Evolutionary conservation across 2,329 filamentous ascomycete species (phyloP), one percentile per base, ranked within the genome.

Genomic region (Pochonia chlamydosporia): DNA sequence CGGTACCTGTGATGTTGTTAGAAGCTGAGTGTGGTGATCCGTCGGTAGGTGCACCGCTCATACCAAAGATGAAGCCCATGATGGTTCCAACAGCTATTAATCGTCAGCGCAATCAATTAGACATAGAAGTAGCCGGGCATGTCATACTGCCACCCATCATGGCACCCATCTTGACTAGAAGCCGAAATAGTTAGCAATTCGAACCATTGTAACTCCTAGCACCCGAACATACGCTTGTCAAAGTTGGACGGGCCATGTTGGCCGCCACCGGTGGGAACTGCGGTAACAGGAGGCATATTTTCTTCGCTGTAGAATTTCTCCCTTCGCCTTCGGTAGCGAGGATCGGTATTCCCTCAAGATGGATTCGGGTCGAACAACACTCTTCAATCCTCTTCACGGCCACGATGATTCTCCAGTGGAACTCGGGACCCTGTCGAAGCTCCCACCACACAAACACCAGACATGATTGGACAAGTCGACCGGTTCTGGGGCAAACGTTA

Each of bases 41-140:
- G 13, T 20, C 49, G 31, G 42, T 47, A n/a, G n/a, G n/a, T n/a
- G n/a, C n/a, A n/a, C n/a, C n/a, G n/a, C n/a, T 59, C 75, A 43
- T 75, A 95, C 92, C 93, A 59, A 93, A 96, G 61, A 99, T 95
- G 74, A 99, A 97, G 54, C 93, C 93, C 71, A 99, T 96, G 65
- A 96, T 96, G 44, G 88, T 76, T 52, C 93, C 93, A 52, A 99
- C 93, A 69, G 90, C 93, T 97, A 47, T 16, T 73, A 57, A 73
- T 11, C 35, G n/a, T 33, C 43, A 40, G 24, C 21, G 40, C 35
- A 39, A 44, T 26, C 28, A 6, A 10, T 4, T 8, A 26, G 28
- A 5, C 10, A 7, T 3, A 13, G 7, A 11, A 39, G 36, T 43
- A 11, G n/a, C n/a, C 26, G 20, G n/a, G 39, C 31, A 45, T 44